Percentiles rank a stretch among this genome's conserved stretches.
These are phyloP conservation scores for Spirogloea muscicola DNA, from an alignment of 139 green algal species.

Conservation along the genomic window DNA sequence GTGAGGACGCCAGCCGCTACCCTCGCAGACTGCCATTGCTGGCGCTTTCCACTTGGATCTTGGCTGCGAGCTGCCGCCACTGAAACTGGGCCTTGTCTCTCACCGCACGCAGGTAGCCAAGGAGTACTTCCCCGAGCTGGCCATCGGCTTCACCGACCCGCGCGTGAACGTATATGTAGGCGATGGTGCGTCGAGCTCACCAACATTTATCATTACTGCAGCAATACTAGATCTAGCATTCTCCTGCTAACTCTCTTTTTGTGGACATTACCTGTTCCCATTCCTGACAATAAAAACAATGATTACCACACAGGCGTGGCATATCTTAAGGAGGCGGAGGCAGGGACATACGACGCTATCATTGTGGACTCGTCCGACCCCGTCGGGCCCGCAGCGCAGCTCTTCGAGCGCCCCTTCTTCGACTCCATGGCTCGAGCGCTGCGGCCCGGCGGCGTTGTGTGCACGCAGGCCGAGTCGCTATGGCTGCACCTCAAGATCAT, in stretches of 20 bases:
- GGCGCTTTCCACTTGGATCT: too few relatives aligned
- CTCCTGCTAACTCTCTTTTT: too few relatives aligned
- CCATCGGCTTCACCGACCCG: conserved; percentile 84
- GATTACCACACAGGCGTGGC: conserved; percentile 55
- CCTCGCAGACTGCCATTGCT: too few relatives aligned
- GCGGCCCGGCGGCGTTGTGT: conserved; percentile 84
- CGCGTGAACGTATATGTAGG: conserved; percentile 80
- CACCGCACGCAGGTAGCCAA: conserved; percentile 81
- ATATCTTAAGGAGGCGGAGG: conserved; percentile 71
- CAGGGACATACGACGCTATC: conserved; percentile 88
- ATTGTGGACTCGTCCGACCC: conserved; percentile 97
- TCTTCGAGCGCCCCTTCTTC: conserved; percentile 74
- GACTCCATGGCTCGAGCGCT: conserved; percentile 86
- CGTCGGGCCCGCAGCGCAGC: conserved; percentile 57
- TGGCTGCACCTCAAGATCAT: conserved; percentile 97
- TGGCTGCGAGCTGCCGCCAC: too few relatives aligned
- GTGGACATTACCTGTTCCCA: too few relatives aligned
- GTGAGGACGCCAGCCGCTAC: conserved; percentile 49
- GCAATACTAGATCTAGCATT: too few relatives aligned
- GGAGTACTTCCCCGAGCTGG: conserved; percentile 84
- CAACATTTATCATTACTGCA: background rate
- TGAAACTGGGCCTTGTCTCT: too few relatives aligned
- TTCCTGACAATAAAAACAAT: too few relatives aligned
- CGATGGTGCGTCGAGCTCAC: conserved; percentile 65
- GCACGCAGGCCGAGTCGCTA: conserved; percentile 87